Base-by-base conservation (phyloP, 2,329 filamentous ascomycete genomes). In the Hymenoscyphus linearis region DNA sequence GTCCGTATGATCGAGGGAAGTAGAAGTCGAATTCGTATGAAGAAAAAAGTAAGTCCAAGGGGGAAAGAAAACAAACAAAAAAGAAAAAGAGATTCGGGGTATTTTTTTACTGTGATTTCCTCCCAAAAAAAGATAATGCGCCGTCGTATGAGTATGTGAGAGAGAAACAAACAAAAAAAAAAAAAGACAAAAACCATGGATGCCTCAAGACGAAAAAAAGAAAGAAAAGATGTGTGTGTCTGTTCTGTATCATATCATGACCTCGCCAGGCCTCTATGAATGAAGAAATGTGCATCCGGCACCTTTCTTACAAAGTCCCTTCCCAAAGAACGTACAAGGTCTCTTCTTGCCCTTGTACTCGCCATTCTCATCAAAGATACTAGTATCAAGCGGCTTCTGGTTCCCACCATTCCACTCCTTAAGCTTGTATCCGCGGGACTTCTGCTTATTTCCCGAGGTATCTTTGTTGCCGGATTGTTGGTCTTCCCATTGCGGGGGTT, bases 241-340 rank as follows among this genome's bases (percentile, higher is more conserved):
- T n/a, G n/a, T n/a, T n/a, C n/a, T n/a, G n/a, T n/a, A n/a, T n/a
- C n/a, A n/a, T n/a, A n/a, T n/a, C n/a, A n/a, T n/a, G n/a, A n/a
- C n/a, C n/a, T n/a, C n/a, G n/a, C 31, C 6, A 31, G 6, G 6
- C 27, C 27, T 22, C 18, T 67, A 69, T 50, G 89, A 86, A 70
- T 91, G 88, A 60, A 87, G 81, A 73, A 88, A 91, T 2, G 88
- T 90, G 76, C 88, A 91, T 69, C 85, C 85, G 37, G 88, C 86
- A 25, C 88, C 88, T 71, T 90, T 87, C 6, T 83, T 84, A 74
- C 88, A 91, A 70, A 86, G 86, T 14, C 88, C 88, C 70, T 88
- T 83, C 61, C 83, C 80, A 79, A 80, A 91, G 73, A 90, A 91
- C 22, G 81, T 82, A 73, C 88, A 91, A 4, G 86, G 80, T 69